A percentile compares a stretch with the other conserved stretches of the same genome.
phyloP scores from a whole-genome alignment of 257 asterid species.

The Rubia yunnanensis region DNA sequence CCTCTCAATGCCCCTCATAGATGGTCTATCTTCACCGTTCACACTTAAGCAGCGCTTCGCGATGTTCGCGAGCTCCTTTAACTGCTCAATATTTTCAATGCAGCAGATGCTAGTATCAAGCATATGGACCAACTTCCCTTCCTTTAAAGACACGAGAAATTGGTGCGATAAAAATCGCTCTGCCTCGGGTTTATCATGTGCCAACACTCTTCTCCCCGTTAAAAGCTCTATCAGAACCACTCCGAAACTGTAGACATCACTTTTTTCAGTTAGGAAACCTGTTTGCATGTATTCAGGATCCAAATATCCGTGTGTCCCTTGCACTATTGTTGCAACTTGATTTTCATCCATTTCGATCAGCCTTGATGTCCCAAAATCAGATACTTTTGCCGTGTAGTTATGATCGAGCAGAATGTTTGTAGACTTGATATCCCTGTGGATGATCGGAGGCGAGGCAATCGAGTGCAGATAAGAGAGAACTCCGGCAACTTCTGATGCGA shows the following conservation, averaged over 20 bases:
- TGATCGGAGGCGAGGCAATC: background rate
- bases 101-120: background rate
- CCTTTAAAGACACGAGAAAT: background rate
- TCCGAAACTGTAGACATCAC: background rate
- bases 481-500: background rate
- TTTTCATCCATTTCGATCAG: background rate
- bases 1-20: too few relatives aligned
- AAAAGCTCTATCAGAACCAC: background rate
- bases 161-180: background rate
- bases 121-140: background rate
- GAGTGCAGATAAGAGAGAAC: background rate
- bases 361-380: background rate
- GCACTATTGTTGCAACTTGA: background rate
- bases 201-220: background rate
- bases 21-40: too few relatives aligned
- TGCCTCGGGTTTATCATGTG: background rate
- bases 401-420: background rate
- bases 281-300: background rate
- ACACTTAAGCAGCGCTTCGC: too few relatives aligned
- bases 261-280: background rate
- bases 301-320: background rate
- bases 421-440: background rate
- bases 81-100: too few relatives aligned
- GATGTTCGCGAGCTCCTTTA: too few relatives aligned
- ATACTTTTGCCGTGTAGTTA: background rate